phyloP scores from a whole-genome alignment of 495 filamentous ascomycete species.

The Elaphomyces granulatus region DNA sequence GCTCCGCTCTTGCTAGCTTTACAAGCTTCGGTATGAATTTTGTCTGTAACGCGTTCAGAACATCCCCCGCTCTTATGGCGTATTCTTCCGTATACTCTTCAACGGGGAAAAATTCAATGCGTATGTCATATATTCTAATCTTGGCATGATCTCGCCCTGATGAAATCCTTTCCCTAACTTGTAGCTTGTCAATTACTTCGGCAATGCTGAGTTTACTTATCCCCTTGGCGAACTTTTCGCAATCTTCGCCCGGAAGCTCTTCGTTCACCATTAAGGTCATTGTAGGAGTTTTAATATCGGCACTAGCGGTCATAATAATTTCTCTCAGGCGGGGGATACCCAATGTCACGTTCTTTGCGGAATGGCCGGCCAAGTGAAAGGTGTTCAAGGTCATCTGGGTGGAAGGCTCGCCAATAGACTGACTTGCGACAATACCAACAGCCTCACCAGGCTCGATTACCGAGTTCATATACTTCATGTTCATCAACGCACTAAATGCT shows the following conservation, averaged over 20 bases:
- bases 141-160: constrained; percentile 45
- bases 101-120: constrained; percentile 67
- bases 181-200: constrained; percentile 72
- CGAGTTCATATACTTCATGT: constrained; percentile 85
- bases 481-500: constrained; percentile 66
- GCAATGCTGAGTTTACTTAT: constrained; percentile 81
- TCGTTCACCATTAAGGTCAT: constrained; percentile 77
- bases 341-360: constrained; percentile 95
- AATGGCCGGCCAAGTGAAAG: constrained; percentile 98
- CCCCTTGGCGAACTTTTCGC: constrained; percentile 74
- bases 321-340: constrained; percentile 95
- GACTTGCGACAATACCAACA: constrained; percentile 92
- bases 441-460: constrained; percentile 93
- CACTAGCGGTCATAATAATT: constrained; percentile 95
- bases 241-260: constrained; percentile 53
- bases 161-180: constrained; percentile 62
- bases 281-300: constrained; percentile 70
- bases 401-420: constrained; percentile 92
- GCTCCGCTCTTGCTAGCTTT: constrained; percentile 51
- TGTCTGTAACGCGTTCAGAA: constrained; percentile 61
- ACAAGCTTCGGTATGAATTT: constrained; percentile 62
- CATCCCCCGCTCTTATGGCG: constrained; percentile 62
- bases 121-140: constrained; percentile 73
- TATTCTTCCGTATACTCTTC: constrained; percentile 76
- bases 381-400: constrained; percentile 99